Percentiles rank a stretch among this genome's conserved stretches.
Evolutionary conservation across 495 filamentous ascomycete species (phyloP).

Genomic region (Hypoxylon cercidicola): DNA sequence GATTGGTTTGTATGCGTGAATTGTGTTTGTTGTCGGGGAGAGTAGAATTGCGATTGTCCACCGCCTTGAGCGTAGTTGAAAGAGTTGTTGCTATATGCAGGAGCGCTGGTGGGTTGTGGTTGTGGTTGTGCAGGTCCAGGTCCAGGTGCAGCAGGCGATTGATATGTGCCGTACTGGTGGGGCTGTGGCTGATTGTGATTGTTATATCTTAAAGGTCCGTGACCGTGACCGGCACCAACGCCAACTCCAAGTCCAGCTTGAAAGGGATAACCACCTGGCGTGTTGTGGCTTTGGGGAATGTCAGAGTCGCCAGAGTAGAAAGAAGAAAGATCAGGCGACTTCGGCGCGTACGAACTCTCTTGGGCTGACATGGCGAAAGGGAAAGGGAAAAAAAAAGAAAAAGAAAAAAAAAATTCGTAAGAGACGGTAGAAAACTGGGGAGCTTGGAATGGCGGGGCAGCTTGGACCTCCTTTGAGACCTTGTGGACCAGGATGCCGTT

Average conservation of each 20-base stretch:
- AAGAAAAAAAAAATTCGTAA: constrained; percentile 44
- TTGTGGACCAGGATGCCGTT: constrained; percentile 14
- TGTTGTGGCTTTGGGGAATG: constrained; percentile 31
- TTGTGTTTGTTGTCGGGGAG: constrained; percentile 31
- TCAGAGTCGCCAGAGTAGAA: constrained; percentile 53
- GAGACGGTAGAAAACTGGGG: constrained; percentile 42
- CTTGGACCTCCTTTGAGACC: constrained; percentile 32
- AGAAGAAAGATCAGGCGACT: constrained; percentile 65
- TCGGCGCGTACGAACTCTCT: constrained; percentile 63
- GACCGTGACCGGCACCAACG: constrained; percentile 6
- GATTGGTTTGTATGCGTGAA: constrained; percentile 25
- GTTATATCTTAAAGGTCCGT: constrained; percentile 31
- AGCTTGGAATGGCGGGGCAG: constrained; percentile 40
- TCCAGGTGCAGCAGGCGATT: constrained; percentile 30
- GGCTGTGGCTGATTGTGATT: constrained; percentile 38
- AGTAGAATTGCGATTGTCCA: constrained; percentile 30
- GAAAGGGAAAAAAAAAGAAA: constrained; percentile 18
- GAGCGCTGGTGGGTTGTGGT: constrained; percentile 34
- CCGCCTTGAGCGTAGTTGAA: constrained; percentile 32
- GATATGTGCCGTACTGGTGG: constrained; percentile 37
- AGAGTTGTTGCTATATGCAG: constrained; percentile 35
- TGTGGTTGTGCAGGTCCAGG: not conserved
- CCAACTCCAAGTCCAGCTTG: constrained; percentile 44
- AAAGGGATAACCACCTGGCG: constrained; percentile 52
- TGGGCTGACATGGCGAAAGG: constrained; percentile 53